These are phyloP conservation scores for Xylaria sp. DNA, from an alignment of 2,329 filamentous ascomycete genomes.

Conservation along the genomic window DNA sequence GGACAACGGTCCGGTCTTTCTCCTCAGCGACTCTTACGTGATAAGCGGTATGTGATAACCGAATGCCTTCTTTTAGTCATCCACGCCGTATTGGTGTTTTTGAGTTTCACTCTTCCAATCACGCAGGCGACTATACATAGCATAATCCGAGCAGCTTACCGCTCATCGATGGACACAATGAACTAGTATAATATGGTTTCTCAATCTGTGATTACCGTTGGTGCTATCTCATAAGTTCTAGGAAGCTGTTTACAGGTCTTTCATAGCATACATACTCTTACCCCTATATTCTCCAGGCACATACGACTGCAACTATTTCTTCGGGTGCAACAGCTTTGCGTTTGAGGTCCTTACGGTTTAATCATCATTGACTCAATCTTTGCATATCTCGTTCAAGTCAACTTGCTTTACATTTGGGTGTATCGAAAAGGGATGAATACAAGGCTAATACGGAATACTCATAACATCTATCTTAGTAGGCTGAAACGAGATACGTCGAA, in stretches of 20 bases:
- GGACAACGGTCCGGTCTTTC: not conserved
- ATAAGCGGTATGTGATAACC: conserved; percentile 13
- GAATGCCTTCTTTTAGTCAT: not conserved
- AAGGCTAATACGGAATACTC: not conserved
- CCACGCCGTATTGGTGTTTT: not conserved
- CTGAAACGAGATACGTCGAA: not conserved
- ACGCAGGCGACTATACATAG: not conserved
- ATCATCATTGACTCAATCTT: not conserved
- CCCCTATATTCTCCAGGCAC: not conserved
- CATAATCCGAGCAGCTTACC: not conserved
- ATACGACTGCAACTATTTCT: not conserved
- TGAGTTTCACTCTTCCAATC: not conserved
- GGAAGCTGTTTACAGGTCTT: not conserved
- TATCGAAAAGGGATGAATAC: not conserved
- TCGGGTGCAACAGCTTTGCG: not conserved
- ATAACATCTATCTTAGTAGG: not conserved
- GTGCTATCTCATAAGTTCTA: not conserved
- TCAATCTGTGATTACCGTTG: not conserved
- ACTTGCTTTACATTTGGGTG: not conserved
- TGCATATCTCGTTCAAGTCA: not conserved
- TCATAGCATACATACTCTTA: not conserved
- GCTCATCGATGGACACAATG: not conserved
- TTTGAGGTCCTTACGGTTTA: not conserved
- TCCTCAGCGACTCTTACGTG: conserved; percentile 17
- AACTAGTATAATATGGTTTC: not conserved